phyloP scores from a whole-genome alignment of 345 rosid genomes.

The Turritis glabra region DNA sequence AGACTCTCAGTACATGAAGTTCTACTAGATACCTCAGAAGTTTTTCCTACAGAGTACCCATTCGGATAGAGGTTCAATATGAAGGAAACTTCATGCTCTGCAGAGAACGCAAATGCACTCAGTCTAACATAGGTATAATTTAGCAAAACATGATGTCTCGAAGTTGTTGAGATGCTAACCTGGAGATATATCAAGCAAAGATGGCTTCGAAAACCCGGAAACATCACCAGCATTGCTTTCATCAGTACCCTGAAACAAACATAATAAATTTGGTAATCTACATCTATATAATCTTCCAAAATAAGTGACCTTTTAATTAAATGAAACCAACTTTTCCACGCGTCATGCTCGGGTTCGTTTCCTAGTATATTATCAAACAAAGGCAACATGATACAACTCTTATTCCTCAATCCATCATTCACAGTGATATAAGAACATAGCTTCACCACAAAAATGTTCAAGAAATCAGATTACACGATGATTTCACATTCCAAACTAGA shows the following conservation, averaged over 20 bases:
- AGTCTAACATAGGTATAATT: conserved; percentile 2
- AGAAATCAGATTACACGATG: too few species aligned
- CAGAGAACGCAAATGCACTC: conserved; percentile 27
- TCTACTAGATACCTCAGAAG: conserved; percentile 63
- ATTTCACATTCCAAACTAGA: neutral
- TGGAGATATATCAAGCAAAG: conserved; percentile 44
- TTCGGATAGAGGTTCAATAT: conserved; percentile 66
- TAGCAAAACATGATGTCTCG: conserved; percentile 7
- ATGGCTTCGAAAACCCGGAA: conserved; percentile 35
- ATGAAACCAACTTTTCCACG: neutral
- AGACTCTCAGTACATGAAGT: neutral
- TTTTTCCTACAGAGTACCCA: conserved; percentile 80
- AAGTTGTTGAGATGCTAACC: conserved; percentile 38
- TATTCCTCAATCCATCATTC: neutral
- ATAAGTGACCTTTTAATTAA: neutral
- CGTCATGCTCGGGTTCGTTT: too few species aligned
- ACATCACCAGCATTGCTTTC: conserved; percentile 37
- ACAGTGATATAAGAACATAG: neutral
- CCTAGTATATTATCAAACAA: too few species aligned
- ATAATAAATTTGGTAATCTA: neutral
- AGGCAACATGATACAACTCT: neutral
- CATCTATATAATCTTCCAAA: neutral
- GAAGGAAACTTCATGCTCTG: conserved; percentile 82
- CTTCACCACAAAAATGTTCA: neutral
- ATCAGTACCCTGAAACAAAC: conserved; percentile 47